Percentiles rank a stretch among this genome's conserved stretches.
Conservation (phyloP, 352 stramenopile genomes). For the Globisporangium parvum region DNA sequence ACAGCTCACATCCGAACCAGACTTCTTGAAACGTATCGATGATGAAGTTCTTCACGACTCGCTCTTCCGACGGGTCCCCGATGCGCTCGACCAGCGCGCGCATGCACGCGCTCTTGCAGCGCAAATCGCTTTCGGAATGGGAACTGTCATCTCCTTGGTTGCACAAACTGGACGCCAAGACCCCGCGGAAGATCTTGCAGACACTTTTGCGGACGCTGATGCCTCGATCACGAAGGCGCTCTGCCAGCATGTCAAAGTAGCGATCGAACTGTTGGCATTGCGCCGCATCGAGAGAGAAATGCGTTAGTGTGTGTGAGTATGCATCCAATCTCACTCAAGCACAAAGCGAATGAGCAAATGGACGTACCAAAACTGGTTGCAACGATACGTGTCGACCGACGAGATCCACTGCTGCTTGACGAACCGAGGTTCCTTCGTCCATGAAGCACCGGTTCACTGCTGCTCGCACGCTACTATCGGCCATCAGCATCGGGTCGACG, state of each 20-base stretch:
- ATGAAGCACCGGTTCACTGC: conserved; percentile 64
- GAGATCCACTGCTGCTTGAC: conserved; percentile 80
- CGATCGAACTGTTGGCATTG: conserved; percentile 49
- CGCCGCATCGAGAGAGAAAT: background rate
- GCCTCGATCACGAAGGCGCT: conserved; percentile 74
- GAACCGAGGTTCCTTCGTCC: conserved; percentile 74
- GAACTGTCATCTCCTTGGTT: conserved; percentile 5
- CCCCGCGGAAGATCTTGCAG: conserved; percentile 71
- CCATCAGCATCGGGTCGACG: conserved; percentile 82
- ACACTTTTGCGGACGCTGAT: conserved; percentile 84
- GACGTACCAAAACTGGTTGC: conserved; percentile 68
- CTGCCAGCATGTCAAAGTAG: conserved; percentile 72
- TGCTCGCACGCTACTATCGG: conserved; percentile 41
- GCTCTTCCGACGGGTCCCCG: conserved; percentile 62
- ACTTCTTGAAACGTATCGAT: conserved; percentile 84
- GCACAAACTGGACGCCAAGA: conserved; percentile 20
- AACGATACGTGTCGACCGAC: conserved; percentile 74
- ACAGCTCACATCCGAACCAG: conserved; percentile 73
- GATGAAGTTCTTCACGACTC: conserved; percentile 78
- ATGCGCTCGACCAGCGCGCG: conserved; percentile 70
- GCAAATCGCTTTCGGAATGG: conserved; percentile 27
- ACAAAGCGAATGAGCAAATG: background rate
- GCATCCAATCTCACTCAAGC: background rate
- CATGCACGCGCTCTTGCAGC: conserved; percentile 61
- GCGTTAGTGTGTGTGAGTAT: background rate